Conservation (phyloP, 345 rosid species). For the Citrus maxima region DNA sequence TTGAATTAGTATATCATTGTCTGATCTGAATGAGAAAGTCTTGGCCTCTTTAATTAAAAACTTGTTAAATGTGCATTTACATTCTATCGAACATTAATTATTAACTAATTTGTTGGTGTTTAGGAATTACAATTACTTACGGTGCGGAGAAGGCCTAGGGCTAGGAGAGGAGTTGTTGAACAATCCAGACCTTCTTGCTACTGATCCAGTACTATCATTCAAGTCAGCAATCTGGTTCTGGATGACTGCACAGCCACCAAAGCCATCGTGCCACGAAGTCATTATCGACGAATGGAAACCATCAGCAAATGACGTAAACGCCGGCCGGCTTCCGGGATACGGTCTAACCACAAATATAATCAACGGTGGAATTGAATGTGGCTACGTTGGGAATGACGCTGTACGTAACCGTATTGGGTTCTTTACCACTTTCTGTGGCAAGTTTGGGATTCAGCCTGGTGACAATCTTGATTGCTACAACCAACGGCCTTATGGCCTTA, state of each 20-base stretch:
- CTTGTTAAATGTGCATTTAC: neutral
- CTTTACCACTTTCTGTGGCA: slow-evolving; percentile 45
- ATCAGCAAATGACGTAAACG: slow-evolving; percentile 27
- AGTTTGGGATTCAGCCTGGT: slow-evolving; percentile 42
- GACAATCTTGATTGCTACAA: slow-evolving; percentile 53
- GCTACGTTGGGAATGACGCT: slow-evolving; percentile 25
- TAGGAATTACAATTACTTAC: slow-evolving; percentile 70
- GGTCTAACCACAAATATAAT: slow-evolving; percentile 59
- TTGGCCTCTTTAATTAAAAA: neutral
- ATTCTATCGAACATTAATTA: neutral
- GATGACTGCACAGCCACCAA: slow-evolving; percentile 58
- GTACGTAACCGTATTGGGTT: slow-evolving; percentile 52
- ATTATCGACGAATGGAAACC: slow-evolving; percentile 43
- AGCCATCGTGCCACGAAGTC: slow-evolving; percentile 61
- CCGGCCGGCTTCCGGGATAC: slow-evolving; percentile 47
- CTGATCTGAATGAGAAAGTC: neutral
- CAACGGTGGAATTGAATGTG: slow-evolving; percentile 67
- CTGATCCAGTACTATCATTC: slow-evolving; percentile 43
- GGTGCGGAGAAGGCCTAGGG: slow-evolving; percentile 52
- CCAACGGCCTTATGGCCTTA: slow-evolving; percentile 34
- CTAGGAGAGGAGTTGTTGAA: slow-evolving; percentile 50
- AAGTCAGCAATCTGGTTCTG: slow-evolving; percentile 76
- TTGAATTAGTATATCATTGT: no score
- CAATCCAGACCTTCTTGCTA: slow-evolving; percentile 52
- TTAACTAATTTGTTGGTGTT: no score